Conservation (phyloP, 768 basidiomycete species). For the Hygrocybe coccinea region DNA sequence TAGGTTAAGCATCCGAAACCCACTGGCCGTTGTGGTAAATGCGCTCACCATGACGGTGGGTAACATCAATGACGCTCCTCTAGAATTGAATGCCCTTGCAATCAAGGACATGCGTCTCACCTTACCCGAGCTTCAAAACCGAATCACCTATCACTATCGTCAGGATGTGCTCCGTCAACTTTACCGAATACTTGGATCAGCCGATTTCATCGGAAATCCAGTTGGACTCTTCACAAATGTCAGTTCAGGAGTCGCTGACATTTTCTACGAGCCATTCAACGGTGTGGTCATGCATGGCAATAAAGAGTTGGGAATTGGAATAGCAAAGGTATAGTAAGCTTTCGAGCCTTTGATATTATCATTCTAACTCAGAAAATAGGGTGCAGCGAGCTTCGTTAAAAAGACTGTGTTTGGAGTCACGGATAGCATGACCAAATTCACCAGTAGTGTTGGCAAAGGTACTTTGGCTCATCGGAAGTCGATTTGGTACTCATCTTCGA, state of each 20-base stretch:
- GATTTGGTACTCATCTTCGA: not conserved
- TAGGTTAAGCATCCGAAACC: constrained; percentile 79
- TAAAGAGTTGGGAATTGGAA: constrained; percentile 87
- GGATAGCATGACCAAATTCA: constrained; percentile 97
- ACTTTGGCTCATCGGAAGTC: not conserved
- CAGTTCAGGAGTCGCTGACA: constrained; percentile 94
- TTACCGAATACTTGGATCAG: constrained; percentile 95
- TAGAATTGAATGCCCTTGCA: constrained; percentile 89
- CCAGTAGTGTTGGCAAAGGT: constrained; percentile 97
- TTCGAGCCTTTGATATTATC: not conserved
- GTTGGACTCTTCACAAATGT: constrained; percentile 98
- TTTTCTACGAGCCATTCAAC: constrained; percentile 98
- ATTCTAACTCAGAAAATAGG: constrained; percentile 40
- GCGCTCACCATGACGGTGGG: constrained; percentile 95
- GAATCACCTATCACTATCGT: constrained; percentile 87
- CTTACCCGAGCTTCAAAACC: constrained; percentile 73
- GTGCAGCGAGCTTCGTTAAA: constrained; percentile 96
- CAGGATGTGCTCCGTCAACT: constrained; percentile 91
- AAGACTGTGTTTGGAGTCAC: constrained; percentile 97
- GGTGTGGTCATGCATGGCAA: constrained; percentile 96
- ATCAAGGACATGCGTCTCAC: constrained; percentile 93
- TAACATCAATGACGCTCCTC: constrained; percentile 92
- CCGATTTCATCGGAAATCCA: constrained; percentile 93
- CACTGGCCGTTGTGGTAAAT: constrained; percentile 88
- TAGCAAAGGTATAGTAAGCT: constrained; percentile 66